phyloP scores from a whole-genome alignment of 2,329 filamentous ascomycete species.

The Camillea tinctor region DNA sequence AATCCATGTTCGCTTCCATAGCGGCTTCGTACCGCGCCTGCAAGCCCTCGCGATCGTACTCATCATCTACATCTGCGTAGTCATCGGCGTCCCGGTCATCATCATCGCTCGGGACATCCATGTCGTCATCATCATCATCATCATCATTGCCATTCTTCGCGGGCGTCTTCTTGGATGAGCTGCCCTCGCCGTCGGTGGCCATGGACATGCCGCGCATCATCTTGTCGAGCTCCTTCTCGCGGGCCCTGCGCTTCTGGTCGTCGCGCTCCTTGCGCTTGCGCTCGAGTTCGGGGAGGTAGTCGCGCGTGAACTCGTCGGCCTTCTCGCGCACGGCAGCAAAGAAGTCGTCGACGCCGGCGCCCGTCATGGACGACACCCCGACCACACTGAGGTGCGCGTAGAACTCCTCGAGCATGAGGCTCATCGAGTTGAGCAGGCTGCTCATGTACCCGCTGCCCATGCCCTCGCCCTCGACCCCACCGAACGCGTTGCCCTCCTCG shows the following conservation, averaged over 20 bases:
- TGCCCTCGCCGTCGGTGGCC: slow-evolving; percentile 28
- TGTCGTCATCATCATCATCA: slow-evolving; percentile 47
- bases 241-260: slow-evolving; percentile 65
- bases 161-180: slow-evolving; percentile 5
- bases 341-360: slow-evolving; percentile 88
- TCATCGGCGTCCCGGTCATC: slow-evolving; percentile 60
- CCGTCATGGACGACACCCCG: slow-evolving; percentile 89
- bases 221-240: slow-evolving; percentile 82
- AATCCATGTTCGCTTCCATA: slow-evolving; percentile 57
- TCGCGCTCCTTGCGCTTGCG: slow-evolving; percentile 73
- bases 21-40: slow-evolving; percentile 76
- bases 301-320: slow-evolving; percentile 79
- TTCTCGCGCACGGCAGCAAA: slow-evolving; percentile 88
- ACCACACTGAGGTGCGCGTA: slow-evolving; percentile 93
- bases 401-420: slow-evolving; percentile 94
- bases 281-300: slow-evolving; percentile 92
- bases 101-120: slow-evolving; percentile 44
- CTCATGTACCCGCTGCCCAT: slow-evolving; percentile 94
- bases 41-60: slow-evolving; percentile 63
- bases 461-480: slow-evolving; percentile 66
- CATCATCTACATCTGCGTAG: slow-evolving; percentile 58
- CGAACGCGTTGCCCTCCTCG: slow-evolving; percentile 74
- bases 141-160: slow-evolving; percentile 18
- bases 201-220: slow-evolving; percentile 90
- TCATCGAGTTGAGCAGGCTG: slow-evolving; percentile 95